Conservation (phyloP, 495 filamentous ascomycete species). For the Aspergillus panamensis region DNA sequence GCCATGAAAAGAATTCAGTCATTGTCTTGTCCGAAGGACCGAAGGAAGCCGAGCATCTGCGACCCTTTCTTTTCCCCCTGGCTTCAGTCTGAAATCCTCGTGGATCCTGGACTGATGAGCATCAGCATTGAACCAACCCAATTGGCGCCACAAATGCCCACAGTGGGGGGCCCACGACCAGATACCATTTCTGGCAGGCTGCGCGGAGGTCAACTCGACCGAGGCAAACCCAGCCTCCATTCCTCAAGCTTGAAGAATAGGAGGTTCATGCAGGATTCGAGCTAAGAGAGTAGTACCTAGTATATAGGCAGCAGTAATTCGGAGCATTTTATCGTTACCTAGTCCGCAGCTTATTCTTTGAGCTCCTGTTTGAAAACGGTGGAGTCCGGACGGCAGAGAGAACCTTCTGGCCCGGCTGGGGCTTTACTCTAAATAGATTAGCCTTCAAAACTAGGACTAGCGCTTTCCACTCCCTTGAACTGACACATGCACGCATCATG, state of each 20-base stretch:
- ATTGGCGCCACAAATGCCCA: conserved; percentile 7
- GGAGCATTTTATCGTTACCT: not conserved
- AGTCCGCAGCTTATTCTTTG: too few species aligned
- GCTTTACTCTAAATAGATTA: not conserved
- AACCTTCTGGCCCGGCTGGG: not conserved
- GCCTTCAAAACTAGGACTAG: not conserved
- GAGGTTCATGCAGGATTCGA: too few species aligned
- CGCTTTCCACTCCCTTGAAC: not conserved
- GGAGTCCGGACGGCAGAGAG: not conserved
- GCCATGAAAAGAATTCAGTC: conserved; percentile 1
- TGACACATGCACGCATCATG: not conserved
- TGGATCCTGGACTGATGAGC: not conserved
- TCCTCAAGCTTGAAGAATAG: too few species aligned
- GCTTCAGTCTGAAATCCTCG: not conserved
- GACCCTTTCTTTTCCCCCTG: not conserved
- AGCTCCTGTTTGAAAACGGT: not conserved
- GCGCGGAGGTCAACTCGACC: too few species aligned
- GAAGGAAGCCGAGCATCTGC: not conserved
- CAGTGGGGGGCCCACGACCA: conserved; percentile 14
- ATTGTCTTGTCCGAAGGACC: too few species aligned
- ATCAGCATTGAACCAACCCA: not conserved
- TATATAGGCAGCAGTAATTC: not conserved
- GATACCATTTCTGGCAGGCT: not conserved
- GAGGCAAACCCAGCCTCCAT: too few species aligned
- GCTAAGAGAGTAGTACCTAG: too few species aligned